Evolutionary conservation across 2,329 filamentous ascomycete species (phyloP).

Genomic region (Claviceps sorghi): DNA sequence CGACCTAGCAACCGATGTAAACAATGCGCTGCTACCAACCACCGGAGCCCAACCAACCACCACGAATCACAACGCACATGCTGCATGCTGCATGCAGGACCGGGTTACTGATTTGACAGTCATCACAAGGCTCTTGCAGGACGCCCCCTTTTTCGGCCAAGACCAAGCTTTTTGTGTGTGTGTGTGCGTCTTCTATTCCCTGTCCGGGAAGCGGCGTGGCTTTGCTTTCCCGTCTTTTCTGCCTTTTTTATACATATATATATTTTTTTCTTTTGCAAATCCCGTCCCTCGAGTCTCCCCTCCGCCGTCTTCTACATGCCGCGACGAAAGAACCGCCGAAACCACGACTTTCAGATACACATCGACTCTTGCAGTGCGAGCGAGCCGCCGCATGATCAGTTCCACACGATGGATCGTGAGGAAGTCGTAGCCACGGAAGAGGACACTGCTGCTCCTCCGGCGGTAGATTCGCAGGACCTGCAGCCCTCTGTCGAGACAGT

Average conservation of each 20-base stretch:
- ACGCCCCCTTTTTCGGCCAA: background rate
- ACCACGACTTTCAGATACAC: slow-evolving; percentile 33
- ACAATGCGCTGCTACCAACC: slow-evolving; percentile 14
- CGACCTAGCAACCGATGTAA: slow-evolving; percentile 22
- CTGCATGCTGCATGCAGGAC: background rate
- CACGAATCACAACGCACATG: slow-evolving; percentile 13
- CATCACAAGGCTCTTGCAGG: background rate
- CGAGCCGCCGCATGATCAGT: slow-evolving; percentile 11
- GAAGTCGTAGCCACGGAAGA: slow-evolving; percentile 1
- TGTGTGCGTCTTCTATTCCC: too few species aligned
- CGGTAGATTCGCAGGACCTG: background rate
- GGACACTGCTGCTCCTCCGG: background rate
- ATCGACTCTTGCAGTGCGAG: slow-evolving; percentile 31
- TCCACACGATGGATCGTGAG: slow-evolving; percentile 1
- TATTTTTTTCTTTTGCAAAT: background rate
- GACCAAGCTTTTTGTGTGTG: background rate
- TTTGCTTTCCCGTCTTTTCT: background rate
- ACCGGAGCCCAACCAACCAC: slow-evolving; percentile 16
- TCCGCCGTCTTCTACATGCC: slow-evolving; percentile 6
- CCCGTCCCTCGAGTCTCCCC: background rate
- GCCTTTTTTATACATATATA: background rate
- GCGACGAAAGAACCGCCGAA: slow-evolving; percentile 16
- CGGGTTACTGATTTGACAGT: background rate
- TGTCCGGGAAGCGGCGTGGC: background rate
- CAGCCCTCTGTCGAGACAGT: slow-evolving; percentile 3